Evolutionary conservation across 306 rosid species (phyloP).

Genomic region (Hippophae rhamnoides): DNA sequence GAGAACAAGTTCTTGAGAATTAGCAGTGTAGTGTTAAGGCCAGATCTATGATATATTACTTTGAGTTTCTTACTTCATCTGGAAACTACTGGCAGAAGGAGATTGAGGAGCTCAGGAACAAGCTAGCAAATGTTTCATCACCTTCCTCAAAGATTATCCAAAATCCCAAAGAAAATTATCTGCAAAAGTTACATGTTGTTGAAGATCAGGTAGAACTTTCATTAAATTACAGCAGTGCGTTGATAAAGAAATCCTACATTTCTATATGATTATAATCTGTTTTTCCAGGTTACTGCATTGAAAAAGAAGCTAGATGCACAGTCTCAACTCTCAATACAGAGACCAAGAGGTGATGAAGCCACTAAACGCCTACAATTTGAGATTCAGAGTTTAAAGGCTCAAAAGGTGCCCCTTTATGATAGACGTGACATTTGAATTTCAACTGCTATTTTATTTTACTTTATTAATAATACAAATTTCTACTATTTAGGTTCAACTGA

Average conservation of each 20-base stretch:
- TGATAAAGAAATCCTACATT: neutral
- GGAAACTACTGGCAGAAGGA: conserved; percentile 45
- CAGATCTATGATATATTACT: neutral
- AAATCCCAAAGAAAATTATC: conserved; percentile 72
- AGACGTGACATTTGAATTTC: neutral
- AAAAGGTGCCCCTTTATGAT: conserved; percentile 46
- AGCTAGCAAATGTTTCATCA: conserved; percentile 34
- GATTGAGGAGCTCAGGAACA: conserved; percentile 51
- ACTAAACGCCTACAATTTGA: conserved; percentile 54
- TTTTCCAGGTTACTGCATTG: conserved; percentile 57
- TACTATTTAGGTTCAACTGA: conserved; percentile 66
- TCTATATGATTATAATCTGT: neutral
- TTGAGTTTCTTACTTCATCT: conserved; percentile 15
- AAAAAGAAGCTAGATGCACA: conserved; percentile 62
- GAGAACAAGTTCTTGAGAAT: neutral
- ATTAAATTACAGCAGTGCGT: conserved; percentile 4
- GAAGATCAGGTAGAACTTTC: conserved; percentile 60
- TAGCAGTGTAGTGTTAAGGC: neutral
- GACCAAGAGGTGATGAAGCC: conserved; percentile 49
- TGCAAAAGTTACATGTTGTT: conserved; percentile 67
- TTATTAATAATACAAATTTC: neutral
- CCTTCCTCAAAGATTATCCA: conserved; percentile 36
- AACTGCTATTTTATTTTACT: neutral
- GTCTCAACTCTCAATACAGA: conserved; percentile 67
- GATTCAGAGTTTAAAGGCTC: conserved; percentile 73